Evolutionary conservation across 345 rosid genomes (phyloP).

Genomic region (Syzygium jambos): DNA sequence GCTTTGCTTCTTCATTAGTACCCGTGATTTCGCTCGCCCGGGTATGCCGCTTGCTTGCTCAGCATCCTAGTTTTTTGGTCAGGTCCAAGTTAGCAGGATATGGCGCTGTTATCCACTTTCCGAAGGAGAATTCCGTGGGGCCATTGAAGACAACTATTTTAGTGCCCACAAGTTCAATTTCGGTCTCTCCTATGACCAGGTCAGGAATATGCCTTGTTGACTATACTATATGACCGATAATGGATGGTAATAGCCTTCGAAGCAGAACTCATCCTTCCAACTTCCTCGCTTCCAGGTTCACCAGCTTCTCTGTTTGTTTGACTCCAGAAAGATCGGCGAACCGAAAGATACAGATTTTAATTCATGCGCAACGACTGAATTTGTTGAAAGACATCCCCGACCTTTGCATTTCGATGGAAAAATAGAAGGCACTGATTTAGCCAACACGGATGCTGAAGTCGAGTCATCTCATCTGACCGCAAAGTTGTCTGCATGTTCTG

Average conservation of each 20-base stretch:
- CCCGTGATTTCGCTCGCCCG: not conserved
- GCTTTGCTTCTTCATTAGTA: not conserved
- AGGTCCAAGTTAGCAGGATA: conserved; percentile 41
- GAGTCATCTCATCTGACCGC: not conserved
- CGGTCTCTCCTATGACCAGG: conserved; percentile 73
- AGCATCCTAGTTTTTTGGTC: not conserved
- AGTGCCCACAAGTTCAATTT: conserved; percentile 46
- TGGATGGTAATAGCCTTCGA: not conserved
- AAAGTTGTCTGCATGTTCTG: not conserved
- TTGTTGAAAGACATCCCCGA: not conserved
- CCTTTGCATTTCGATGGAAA: not conserved
- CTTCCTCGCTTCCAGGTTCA: conserved; percentile 7
- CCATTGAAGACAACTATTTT: conserved; percentile 56
- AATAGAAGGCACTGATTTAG: not conserved
- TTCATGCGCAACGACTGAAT: not conserved
- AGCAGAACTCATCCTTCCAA: not conserved
- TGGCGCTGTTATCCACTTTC: conserved; percentile 57
- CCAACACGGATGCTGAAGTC: not conserved
- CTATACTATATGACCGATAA: not conserved
- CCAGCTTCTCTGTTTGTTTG: conserved; percentile 14
- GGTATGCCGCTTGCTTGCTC: not conserved
- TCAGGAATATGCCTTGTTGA: not conserved
- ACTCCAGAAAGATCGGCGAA: conserved; percentile 5
- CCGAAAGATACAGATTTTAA: not conserved
- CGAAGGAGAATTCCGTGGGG: conserved; percentile 47